A percentile compares a stretch with the other conserved stretches of the same genome.
These are phyloP conservation scores for Apiotrichum veenhuisii DNA, from an alignment of 1,284 basidiomycete species.

Conservation along the genomic window DNA sequence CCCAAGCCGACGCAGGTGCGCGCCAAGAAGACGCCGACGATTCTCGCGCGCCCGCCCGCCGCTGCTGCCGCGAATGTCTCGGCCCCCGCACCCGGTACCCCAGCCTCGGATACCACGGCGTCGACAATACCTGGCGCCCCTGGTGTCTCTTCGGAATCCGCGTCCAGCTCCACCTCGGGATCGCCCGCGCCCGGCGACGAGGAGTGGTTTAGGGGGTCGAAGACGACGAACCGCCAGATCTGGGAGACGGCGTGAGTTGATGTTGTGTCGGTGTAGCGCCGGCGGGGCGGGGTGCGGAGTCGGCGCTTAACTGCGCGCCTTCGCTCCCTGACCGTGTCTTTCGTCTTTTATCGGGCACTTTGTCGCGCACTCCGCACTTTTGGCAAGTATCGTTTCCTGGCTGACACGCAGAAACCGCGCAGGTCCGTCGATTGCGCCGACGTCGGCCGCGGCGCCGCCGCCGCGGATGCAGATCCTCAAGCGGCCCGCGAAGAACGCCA, in stretches of 20 bases:
- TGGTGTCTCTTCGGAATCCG: neutral
- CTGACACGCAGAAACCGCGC: constrained; percentile 17
- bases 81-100: neutral
- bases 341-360: too few relatives aligned
- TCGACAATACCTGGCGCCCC: neutral
- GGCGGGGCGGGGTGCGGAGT: too few relatives aligned
- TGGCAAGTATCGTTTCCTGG: neutral
- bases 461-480: constrained; percentile 22
- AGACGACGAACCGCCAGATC: constrained; percentile 18
- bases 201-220: constrained; percentile 19
- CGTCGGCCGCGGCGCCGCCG: constrained; percentile 7
- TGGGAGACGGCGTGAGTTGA: constrained; percentile 24
- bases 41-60: neutral
- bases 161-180: neutral
- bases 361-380: too few relatives aligned
- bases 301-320: neutral
- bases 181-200: constrained; percentile 1
- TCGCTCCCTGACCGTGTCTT: neutral
- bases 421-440: neutral
- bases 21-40: neutral
- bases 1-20: constrained; percentile 1
- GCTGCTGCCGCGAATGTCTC: neutral
- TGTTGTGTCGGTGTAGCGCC: neutral
- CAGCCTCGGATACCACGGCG: neutral
- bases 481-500: constrained; percentile 4